phyloP scores from a whole-genome alignment of 2,329 filamentous ascomycete species.

The Helicocarpus griseus region DNA sequence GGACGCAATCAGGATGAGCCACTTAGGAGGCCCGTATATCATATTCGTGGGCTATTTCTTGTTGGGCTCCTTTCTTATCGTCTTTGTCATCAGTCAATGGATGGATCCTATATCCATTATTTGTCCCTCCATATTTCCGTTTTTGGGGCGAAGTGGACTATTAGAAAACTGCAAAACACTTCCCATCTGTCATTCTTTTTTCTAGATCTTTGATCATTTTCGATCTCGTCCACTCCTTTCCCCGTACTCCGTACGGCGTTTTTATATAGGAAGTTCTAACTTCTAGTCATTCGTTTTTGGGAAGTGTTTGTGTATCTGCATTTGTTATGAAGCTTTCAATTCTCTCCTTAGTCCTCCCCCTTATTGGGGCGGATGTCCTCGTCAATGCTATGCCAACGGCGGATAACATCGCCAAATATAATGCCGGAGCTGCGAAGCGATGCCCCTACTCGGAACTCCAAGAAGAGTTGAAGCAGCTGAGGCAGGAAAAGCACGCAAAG shows the following conservation, averaged over 20 bases:
- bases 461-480: conserved; percentile 1
- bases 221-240: background rate
- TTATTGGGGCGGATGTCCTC: background rate
- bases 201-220: background rate
- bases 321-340: conserved; percentile 1
- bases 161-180: background rate
- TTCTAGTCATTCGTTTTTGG: background rate
- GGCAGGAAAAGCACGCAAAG: background rate
- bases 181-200: background rate
- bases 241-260: background rate
- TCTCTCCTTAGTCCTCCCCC: background rate
- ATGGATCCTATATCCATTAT: background rate
- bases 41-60: too few relatives aligned
- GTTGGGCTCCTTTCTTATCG: background rate
- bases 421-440: background rate
- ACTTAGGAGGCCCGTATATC: too few relatives aligned
- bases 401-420: conserved; percentile 1
- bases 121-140: background rate
- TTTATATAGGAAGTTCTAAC: background rate
- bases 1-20: too few relatives aligned
- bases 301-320: background rate
- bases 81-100: background rate
- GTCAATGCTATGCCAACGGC: conserved; percentile 1
- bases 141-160: background rate
- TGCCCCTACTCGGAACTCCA: background rate